Conservation (phyloP, 2,329 filamentous ascomycete species). For the Exophiala calicioides region DNA sequence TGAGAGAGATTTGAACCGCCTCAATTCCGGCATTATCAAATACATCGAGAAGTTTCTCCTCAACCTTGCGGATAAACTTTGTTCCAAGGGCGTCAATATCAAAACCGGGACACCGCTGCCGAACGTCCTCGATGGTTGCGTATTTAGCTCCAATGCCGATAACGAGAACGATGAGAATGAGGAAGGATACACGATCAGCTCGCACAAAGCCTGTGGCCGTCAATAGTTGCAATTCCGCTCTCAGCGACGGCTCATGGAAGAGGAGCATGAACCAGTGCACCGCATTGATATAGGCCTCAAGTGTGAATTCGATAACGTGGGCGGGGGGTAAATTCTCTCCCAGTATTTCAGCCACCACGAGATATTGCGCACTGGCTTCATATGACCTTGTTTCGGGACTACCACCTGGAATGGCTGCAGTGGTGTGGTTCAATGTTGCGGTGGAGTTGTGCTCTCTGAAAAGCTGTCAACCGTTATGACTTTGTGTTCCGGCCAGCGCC, state of each 20-base stretch:
- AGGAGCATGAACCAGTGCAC: slow-evolving; percentile 51
- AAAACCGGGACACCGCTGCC: slow-evolving; percentile 23
- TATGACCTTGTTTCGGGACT: slow-evolving; percentile 17
- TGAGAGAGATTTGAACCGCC: slow-evolving; percentile 19
- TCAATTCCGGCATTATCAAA: slow-evolving; percentile 42
- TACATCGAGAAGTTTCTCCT: slow-evolving; percentile 41
- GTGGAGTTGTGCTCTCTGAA: slow-evolving; percentile 21
- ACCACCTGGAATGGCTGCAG: slow-evolving; percentile 21
- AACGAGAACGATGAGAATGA: slow-evolving; percentile 41
- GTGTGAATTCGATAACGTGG: slow-evolving; percentile 34
- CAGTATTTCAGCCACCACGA: slow-evolving; percentile 30
- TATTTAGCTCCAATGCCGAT: slow-evolving; percentile 45
- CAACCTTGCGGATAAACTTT: slow-evolving; percentile 30
- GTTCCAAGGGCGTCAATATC: slow-evolving; percentile 19
- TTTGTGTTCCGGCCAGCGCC: background rate
- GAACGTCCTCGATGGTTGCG: slow-evolving; percentile 26
- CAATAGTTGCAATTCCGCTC: slow-evolving; percentile 34
- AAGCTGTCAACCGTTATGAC: slow-evolving; percentile 4
- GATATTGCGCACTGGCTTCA: slow-evolving; percentile 12
- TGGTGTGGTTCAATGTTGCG: slow-evolving; percentile 9
- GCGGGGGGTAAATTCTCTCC: slow-evolving; percentile 35
- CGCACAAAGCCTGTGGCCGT: slow-evolving; percentile 39
- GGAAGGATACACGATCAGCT: slow-evolving; percentile 39
- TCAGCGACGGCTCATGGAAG: slow-evolving; percentile 45
- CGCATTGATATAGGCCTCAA: slow-evolving; percentile 45